Base-by-base conservation (phyloP, 2,329 filamentous ascomycete genomes). In the Alternaria ethzedia region DNA sequence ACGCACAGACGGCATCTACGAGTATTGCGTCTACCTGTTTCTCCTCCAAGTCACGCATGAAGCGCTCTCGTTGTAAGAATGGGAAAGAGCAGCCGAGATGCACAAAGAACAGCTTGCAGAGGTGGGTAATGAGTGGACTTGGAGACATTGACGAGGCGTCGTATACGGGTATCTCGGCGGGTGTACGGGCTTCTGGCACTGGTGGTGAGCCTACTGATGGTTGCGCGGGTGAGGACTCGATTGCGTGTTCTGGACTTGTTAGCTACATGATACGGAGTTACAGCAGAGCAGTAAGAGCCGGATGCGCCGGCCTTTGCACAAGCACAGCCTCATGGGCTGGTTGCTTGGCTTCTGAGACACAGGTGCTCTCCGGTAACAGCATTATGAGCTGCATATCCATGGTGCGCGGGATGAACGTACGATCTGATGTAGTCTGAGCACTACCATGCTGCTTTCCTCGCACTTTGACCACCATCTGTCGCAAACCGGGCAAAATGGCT, bases 401-500 rank as follows among this genome's bases (percentile, higher is more conserved):
- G 8, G 20, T 21, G 49, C 20, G 30, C 28, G 8, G 30, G 23
- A 30, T n/a, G 26, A 26, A 67, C 76, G 58, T 68, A 78, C 74
- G 79, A 66, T 83, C 82, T 12, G 88, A 87, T 50, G 87, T 86
- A 17, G 88, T 90, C 54, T 84, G 85, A 7, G 81, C 83, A 9
- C 84, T 86, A 56, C 89, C 89, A 23, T 86, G 85, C 23, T 89
- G 86, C 63, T 88, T 84, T 63, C 91, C 89, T 62, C 90, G 86
- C 28, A 94, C 88, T 57, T 91, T 90, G 62, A 91, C 90, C 25
- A 96, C 92, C 92, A 96, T 96, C 78, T 96, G 93, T 80, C 96
- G 96, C 82, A 94, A 96, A 21, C 93, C 93, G 2, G 93, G 93
- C 56, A 96, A 92, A 74, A 97, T 97, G 66, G 93, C 94, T 1